Conservation (phyloP, 2,329 filamentous ascomycete species). For the Huntiella omanensis region DNA sequence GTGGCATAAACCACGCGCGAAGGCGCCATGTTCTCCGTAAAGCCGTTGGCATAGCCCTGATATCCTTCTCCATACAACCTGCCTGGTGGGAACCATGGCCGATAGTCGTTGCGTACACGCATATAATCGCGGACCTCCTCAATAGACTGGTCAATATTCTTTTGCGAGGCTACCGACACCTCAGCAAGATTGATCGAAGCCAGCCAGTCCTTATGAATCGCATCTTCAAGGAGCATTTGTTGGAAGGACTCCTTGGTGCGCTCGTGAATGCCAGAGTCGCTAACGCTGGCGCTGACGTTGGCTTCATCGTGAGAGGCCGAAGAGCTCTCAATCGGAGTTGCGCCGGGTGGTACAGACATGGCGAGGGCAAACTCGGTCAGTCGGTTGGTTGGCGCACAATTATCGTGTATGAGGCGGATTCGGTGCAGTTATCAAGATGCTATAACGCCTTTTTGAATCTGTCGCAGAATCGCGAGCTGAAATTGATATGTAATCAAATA, state of each 20-base stretch:
- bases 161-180: conserved; percentile 33
- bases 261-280: conserved; percentile 19
- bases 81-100: conserved; percentile 34
- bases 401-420: not conserved
- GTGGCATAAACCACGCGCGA: conserved; percentile 62
- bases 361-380: not conserved
- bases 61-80: conserved; percentile 58
- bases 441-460: too few species aligned
- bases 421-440: too few species aligned
- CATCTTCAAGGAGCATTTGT: conserved; percentile 33
- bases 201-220: conserved; percentile 33
- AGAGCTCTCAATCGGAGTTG: not conserved
- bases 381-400: not conserved
- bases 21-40: conserved; percentile 51
- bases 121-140: conserved; percentile 54
- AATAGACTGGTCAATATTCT: conserved; percentile 42
- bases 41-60: conserved; percentile 71
- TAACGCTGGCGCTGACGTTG: conserved; percentile 17
- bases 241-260: conserved; percentile 39
- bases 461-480: too few species aligned
- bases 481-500: not conserved
- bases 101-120: conserved; percentile 34
- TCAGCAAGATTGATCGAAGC: conserved; percentile 33
- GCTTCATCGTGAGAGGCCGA: conserved; percentile 14
- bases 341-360: conserved; percentile 8